phyloP scores from a whole-genome alignment of 2,329 filamentous ascomycete genomes.

The Domatiomyces catenatus region DNA sequence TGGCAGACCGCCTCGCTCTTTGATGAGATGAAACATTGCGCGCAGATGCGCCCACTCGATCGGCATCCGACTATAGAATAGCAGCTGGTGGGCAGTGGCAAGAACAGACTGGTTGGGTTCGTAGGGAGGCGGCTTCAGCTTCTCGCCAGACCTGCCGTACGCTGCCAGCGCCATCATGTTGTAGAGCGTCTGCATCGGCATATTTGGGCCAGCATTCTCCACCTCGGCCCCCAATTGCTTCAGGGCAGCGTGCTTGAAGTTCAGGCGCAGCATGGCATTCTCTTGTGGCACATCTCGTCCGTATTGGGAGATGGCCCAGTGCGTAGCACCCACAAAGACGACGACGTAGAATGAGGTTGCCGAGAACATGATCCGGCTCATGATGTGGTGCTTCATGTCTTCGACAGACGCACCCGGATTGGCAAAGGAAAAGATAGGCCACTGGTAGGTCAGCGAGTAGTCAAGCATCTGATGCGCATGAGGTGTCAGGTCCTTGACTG shows the following conservation, averaged over 20 bases:
- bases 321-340: constrained; percentile 8
- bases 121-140: constrained; percentile 1
- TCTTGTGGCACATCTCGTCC: background rate
- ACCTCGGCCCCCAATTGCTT: constrained; percentile 4
- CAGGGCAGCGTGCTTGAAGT: constrained; percentile 6
- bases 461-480: background rate
- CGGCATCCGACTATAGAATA: constrained; percentile 5
- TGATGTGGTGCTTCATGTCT: constrained; percentile 2
- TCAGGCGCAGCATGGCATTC: constrained; percentile 2
- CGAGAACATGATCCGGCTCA: background rate
- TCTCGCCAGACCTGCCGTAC: constrained; percentile 5
- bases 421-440: constrained; percentile 5
- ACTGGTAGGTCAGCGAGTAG: constrained; percentile 4
- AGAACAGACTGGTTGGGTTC: constrained; percentile 2
- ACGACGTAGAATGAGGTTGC: constrained; percentile 5
- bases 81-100: constrained; percentile 4
- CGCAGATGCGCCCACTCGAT: constrained; percentile 6
- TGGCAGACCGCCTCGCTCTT: constrained; percentile 7
- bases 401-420: background rate
- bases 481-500: background rate
- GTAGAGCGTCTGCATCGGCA: constrained; percentile 4
- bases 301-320: constrained; percentile 3
- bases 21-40: constrained; percentile 3
- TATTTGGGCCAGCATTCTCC: background rate
- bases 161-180: constrained; percentile 6